Base-by-base conservation (phyloP, 2,329 filamentous ascomycete genomes). In the Epichloe glyceriae region DNA sequence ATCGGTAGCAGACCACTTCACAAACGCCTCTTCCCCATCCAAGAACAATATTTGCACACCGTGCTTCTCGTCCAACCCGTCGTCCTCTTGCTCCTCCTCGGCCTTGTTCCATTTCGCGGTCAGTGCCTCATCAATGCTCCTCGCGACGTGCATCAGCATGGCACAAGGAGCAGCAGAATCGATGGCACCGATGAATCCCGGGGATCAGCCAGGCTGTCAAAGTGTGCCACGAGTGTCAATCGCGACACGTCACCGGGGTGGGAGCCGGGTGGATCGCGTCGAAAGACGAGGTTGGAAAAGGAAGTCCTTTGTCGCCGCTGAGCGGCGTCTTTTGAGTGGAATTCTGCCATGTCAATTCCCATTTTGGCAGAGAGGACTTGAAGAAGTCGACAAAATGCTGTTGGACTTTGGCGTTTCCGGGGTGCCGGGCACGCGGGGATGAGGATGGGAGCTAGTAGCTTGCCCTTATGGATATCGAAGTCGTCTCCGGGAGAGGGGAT, bases 101-200 rank as follows among this genome's bases (percentile, higher is more conserved):
- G 75, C 75, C 33, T 79, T 30, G 30, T 11, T 76, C 87, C 93
- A 97, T 69, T 91, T 95, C 62, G 76, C 77, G 33, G 83, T 86
- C 63, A 97, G 69, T 2, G 86, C 88, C 1, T 71, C 75, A 61
- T 97, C 90, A 44, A 98, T 79, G 55, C 81, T 86, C 57, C 83
- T 76, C 54, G 90, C 87, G 12, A 85, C 81, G 64, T 95, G 87
- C 79, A 98, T 78, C 52, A 98, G 74, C 76, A 97, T 89, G 0
- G 93, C 93, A 66, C 91, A 97, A 10, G 93, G 90, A 17, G 87
- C 93, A 1, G 93, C 93, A 60, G 88, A 95, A 63, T 98, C 93
- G 14, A 82, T 94, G 0, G 91, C 93, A 0, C 93, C 93, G 52
- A 98, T 86, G 64, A 98, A 98, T 1, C 89, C 91, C 54, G 82